These are phyloP conservation scores for Podospora anserina DNA, from an alignment of 495 filamentous ascomycete species.

Conservation along the genomic window DNA sequence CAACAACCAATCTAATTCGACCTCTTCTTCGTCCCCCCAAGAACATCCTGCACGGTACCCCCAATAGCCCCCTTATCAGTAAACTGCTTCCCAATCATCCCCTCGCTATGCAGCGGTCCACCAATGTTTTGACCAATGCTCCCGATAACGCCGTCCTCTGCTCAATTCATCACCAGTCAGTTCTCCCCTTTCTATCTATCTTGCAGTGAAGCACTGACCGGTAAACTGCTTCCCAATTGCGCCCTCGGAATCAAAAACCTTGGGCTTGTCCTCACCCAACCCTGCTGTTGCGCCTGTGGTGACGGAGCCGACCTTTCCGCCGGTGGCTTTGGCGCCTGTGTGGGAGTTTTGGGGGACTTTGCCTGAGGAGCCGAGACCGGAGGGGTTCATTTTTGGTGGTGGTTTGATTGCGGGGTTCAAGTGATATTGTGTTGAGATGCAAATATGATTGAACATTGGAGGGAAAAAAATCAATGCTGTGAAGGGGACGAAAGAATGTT, in stretches of 20 bases:
- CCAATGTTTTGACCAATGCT: conserved; percentile 51
- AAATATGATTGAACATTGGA: neutral
- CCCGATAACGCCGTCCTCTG: conserved; percentile 50
- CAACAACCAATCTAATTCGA: neutral
- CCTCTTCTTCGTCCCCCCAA: conserved; percentile 29
- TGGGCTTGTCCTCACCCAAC: conserved; percentile 25
- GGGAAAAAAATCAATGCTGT: neutral
- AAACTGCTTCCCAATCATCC: conserved; percentile 50
- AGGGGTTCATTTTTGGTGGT: conserved; percentile 9
- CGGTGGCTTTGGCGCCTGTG: conserved; percentile 22
- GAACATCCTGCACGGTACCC: conserved; percentile 40
- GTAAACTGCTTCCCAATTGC: conserved; percentile 41
- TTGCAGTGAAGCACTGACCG: conserved; percentile 17
- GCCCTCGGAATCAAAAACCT: conserved; percentile 35
- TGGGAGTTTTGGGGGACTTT: conserved; percentile 16
- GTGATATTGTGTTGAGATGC: neutral
- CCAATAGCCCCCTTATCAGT: conserved; percentile 47
- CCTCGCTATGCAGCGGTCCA: conserved; percentile 51
- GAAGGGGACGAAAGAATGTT: neutral
- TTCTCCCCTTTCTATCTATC: neutral
- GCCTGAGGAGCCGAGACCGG: neutral
- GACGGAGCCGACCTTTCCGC: conserved; percentile 22
- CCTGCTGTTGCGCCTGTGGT: conserved; percentile 26
- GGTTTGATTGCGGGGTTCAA: neutral
- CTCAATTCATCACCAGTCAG: conserved; percentile 1